These are phyloP conservation scores for Taphrina betulina DNA, from an alignment of 1,139 yeast species.

Conservation along the genomic window DNA sequence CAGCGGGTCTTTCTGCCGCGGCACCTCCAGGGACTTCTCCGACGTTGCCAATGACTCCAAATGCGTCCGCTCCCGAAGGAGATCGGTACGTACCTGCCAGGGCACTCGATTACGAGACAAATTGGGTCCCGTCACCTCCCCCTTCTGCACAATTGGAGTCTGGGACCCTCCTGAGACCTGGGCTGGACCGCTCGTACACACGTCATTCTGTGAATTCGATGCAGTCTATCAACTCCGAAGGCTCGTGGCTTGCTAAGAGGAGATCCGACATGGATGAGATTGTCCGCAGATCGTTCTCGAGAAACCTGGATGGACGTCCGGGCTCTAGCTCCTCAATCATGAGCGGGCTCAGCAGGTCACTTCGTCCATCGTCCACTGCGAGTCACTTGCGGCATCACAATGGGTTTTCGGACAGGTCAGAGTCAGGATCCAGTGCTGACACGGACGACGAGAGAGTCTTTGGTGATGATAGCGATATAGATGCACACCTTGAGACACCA, in stretches of 20 bases:
- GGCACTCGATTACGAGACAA: neutral
- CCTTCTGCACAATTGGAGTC: neutral
- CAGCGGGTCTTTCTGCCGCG: neutral
- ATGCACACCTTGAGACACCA: constrained; percentile 5
- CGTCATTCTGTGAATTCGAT: constrained; percentile 16
- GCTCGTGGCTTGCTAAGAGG: constrained; percentile 15
- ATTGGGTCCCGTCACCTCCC: neutral
- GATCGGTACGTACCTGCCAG: neutral
- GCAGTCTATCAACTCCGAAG: constrained; percentile 22
- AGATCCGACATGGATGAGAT: constrained; percentile 10
- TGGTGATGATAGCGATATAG: neutral
- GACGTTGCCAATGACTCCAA: neutral
- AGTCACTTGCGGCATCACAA: too few relatives aligned
- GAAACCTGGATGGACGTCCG: neutral
- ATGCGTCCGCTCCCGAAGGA: neutral
- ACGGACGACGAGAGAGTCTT: too few relatives aligned
- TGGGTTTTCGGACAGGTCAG: too few relatives aligned
- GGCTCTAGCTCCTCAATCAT: too few relatives aligned
- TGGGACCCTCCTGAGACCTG: neutral
- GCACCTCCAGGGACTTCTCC: neutral
- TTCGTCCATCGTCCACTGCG: too few relatives aligned
- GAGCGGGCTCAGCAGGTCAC: too few relatives aligned
- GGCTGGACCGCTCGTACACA: neutral
- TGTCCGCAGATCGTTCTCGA: constrained; percentile 23
- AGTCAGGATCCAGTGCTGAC: neutral